Evolutionary conservation across 768 basidiomycete genomes (phyloP), one percentile per base, ranked within the genome.

Genomic region (Grammothele lineata): DNA sequence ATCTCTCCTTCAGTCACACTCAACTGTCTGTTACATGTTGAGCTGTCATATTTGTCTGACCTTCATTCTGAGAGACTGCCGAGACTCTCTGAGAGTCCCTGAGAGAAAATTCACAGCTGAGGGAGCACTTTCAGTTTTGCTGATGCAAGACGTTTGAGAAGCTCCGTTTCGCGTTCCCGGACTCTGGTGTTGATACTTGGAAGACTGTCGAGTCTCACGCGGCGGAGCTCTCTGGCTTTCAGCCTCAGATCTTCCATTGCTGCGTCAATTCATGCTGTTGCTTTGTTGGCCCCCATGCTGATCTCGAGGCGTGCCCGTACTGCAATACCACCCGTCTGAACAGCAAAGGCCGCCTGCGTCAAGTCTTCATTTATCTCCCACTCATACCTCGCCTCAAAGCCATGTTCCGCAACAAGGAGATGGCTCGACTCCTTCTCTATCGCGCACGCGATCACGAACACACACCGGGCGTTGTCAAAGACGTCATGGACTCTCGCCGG

Each of bases 401-500:
- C 2, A 40, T 51, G 18, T 53, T 32, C 21, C 25, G 27, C 0
- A 48, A 38, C 23, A 11, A 11, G 1, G 30, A 51, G 3, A 39
- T 26, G 22, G 57, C 52, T 1, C 14, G 36, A 14, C 5, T 19
- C 12, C 40, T 57, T 38, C 23, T n/a, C 14, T 53, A 62, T 37
- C 53, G 56, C 4, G 53, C 45, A 5, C 18, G 47, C 1, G 32
- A 38, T 5, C 53, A 55, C 27, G 12, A n/a, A 8, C 38, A 47
- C 43, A 39, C 51, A 15, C 52, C 49, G 15, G 59, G 53, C 1
- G 37, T 40, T 11, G 62, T 65, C 15, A 56, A 33, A 5, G 69
- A 76, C 54, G 54, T 73, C 25, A 70, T 71, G 47, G 70, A 75
- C 56, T 43, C 64, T 0, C 14, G 41, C 0, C 44, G 57, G 27